Base-by-base conservation (phyloP, 108 stramenopile species). In the Pseudonitzschia multiseries region DNA sequence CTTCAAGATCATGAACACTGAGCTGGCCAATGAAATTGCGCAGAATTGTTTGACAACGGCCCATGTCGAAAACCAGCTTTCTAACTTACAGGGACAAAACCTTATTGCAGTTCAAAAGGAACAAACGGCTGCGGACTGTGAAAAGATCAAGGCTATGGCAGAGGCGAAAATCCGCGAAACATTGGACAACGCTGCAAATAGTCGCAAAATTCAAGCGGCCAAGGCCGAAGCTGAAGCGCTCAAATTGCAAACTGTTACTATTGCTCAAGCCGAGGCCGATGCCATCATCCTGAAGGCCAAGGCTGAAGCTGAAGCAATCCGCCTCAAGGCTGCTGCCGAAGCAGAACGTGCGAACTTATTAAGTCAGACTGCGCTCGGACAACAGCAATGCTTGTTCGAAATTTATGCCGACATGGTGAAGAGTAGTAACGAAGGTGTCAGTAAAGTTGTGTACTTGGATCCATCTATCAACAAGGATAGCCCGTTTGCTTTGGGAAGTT, bases 1-100 rank as follows among this genome's bases (percentile, higher is more conserved):
- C 29, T 80, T 80, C 70, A 76, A 76, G 21, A 80, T 80, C 42
- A 80, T 80, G 79, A 74, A 80, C 57, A 67, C 44, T 4, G 79
- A 80, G 22, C 70, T 80, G 14, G 74, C 79, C 6, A 65, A 76
- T 18, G 52, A 76, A 46, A 80, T 80, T 65, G 48, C 79, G 2
- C 65, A 80, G 59, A 62, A 80, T 65, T 62, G 64, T 36, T 61
- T 80, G 53, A 76, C 75, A 17, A 80, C 79, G 12, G 79, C 79
- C 42, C 79, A 80, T 17, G 65, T 76, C 28, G 79, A 80, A 32
- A 80, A 80, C 33, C 33, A 80, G 52, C 40, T 80, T 70, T 48
- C 70, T 32, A 75, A 80, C 67, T 43, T 80, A n/a, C 64, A 80
- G 40, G 79, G 74, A 14, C 65, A 69, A 33, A 28, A 24, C 29